Conservation (phyloP, 1,284 basidiomycete species). For the Austropuccinia psidii region DNA sequence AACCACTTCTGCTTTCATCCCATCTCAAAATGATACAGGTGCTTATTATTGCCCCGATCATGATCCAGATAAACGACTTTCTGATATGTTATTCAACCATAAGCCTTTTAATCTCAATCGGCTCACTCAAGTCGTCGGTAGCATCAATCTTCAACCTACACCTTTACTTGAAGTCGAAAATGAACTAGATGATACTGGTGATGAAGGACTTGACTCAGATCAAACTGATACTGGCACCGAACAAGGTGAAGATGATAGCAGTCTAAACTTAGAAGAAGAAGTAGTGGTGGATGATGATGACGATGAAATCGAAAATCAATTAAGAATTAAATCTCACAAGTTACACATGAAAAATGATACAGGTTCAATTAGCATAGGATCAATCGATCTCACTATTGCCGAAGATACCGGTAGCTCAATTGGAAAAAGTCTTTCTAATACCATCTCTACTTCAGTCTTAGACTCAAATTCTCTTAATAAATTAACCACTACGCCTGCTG, state of each 20-base stretch:
- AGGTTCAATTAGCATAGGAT: background rate
- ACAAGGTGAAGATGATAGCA: slow-evolving; percentile 17
- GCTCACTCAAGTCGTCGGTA: slow-evolving; percentile 24
- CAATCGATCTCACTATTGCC: background rate
- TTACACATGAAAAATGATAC: background rate
- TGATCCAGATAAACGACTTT: slow-evolving; percentile 35
- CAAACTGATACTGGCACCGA: slow-evolving; percentile 7
- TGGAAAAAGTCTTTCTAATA: background rate
- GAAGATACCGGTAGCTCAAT: background rate
- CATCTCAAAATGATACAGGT: background rate
- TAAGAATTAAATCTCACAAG: background rate
- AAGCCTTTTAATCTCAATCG: background rate
- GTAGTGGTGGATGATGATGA: background rate
- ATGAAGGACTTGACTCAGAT: slow-evolving; percentile 18
- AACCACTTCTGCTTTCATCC: background rate
- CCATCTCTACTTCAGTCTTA: background rate
- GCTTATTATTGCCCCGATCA: slow-evolving; percentile 20
- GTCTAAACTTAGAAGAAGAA: slow-evolving; percentile 13
- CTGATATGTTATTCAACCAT: slow-evolving; percentile 21
- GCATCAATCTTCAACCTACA: slow-evolving; percentile 18
- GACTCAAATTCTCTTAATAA: background rate
- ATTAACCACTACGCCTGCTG: background rate
- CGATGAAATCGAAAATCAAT: background rate
- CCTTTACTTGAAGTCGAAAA: slow-evolving; percentile 23
- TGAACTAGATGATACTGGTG: background rate